Base-by-base conservation (phyloP, 2,329 filamentous ascomycete genomes). In the Huntiella bhutanensis region DNA sequence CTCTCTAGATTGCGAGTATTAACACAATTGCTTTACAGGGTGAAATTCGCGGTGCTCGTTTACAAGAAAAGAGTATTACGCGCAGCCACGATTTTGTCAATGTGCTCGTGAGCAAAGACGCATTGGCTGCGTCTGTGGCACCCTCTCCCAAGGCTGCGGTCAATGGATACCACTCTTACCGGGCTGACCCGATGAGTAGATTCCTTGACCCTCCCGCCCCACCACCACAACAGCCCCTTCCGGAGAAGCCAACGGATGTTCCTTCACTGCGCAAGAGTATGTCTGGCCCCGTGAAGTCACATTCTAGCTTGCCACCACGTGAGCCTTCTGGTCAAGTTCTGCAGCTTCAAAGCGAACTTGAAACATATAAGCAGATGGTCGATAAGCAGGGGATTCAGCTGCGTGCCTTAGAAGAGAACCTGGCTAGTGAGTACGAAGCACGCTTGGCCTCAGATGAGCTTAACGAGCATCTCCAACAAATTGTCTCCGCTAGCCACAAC, bases 191-290 rank as follows among this genome's bases (percentile, higher is more conserved):
- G 36, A 88, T 91, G 55, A 75, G 82, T 4, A 75, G 86, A 45
- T 96, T 95, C 59, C 91, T 84, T 1, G 87, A 95, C 49, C 88
- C 88, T 43, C 88, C 88, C 3, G 88, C 87, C 16, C 88, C 88
- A 5, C 88, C 88, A 19, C 88, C 88, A 22, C 86, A 93, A 54
- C 87, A 93, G 54, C 88, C 88, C 11, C 67, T 96, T 4, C 88
- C 88, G 1, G 87, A 95, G 58, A 95, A 95, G 59, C 88, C 88
- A 0, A 49, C 48, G 11, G 85, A 93, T 60, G 75, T 71, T 0
- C 74, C 78, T 0, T 75, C 83, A 1, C 61, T 94, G 28, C 86
- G 83, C 57, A 74, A 86, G 47, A 71, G 70, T 4, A 77, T 82
- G 19, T 87, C 82, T 0, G 85, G 93, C 53, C 76, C 80, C 48